Conservation (phyloP, 805 yeast genomes). For the Candida qinlingensis region DNA sequence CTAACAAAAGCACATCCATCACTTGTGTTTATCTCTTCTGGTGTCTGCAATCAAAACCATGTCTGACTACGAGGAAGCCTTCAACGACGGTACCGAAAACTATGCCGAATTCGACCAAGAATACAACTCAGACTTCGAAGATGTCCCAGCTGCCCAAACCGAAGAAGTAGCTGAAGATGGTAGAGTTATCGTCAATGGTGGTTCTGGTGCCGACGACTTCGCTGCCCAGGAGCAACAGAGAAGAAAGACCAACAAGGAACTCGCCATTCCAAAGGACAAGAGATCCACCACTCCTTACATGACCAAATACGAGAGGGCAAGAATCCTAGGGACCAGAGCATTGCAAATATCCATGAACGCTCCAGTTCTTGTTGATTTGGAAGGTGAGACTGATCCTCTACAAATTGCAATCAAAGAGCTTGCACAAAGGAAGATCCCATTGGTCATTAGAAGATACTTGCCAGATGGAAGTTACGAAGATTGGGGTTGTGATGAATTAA, state of each 20-base stretch:
- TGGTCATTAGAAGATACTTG: slow-evolving; percentile 90
- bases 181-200: slow-evolving; percentile 65
- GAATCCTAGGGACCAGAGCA: slow-evolving; percentile 96
- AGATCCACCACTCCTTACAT: slow-evolving; percentile 96
- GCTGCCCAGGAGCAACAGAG: slow-evolving; percentile 32
- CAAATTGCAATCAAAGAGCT: slow-evolving; percentile 97
- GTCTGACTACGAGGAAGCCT: slow-evolving; percentile 55
- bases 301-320: slow-evolving; percentile 98
- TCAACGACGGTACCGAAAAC: slow-evolving; percentile 66
- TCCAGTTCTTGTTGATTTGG: slow-evolving; percentile 95
- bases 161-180: slow-evolving; percentile 55
- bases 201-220: slow-evolving; percentile 54
- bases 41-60: slow-evolving; percentile 21
- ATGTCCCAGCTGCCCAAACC: slow-evolving; percentile 28
- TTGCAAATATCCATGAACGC: slow-evolving; percentile 97
- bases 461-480: slow-evolving; percentile 98
- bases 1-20: too few species aligned
- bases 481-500: slow-evolving; percentile 98
- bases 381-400: slow-evolving; percentile 98
- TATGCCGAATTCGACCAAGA: slow-evolving; percentile 83
- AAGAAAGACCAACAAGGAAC: slow-evolving; percentile 65
- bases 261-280: slow-evolving; percentile 83
- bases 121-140: slow-evolving; percentile 72
- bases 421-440: slow-evolving; percentile 89
- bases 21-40: background rate